Base-by-base conservation (phyloP, 768 basidiomycete genomes). In the Phlegmacium glaucopus region DNA sequence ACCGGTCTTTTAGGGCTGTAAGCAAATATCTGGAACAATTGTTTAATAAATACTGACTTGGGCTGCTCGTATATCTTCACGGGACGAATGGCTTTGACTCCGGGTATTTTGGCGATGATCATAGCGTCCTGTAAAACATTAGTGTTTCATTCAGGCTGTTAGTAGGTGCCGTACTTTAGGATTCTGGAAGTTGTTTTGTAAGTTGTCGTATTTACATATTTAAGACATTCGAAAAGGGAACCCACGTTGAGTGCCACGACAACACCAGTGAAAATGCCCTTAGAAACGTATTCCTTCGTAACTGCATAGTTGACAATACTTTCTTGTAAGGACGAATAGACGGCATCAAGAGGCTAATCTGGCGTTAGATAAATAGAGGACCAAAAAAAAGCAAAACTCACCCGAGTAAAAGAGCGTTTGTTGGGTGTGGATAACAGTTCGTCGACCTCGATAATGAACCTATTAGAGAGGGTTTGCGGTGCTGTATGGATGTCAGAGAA, bases 261-360 rank as follows among this genome's bases (percentile, higher is more conserved):
- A n/a, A 77, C 82, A 6, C 84, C 84, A 34, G 79, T 64, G 53
- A 87, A 84, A n/a, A 87, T 46, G 1, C 72, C 77, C 2, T 70
- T 68, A 0, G 70, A 53, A 44, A 80, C 70, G 66, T 72, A 87
- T 49, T 78, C 78, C 51, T 69, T 75, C 53, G 72, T 63, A n/a
- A 82, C 72, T 29, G 71, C 53, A 50, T 77, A 75, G 1, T 57
- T 50, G 11, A 80, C 65, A 10, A 56, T 65, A 17, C 77, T 70
- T 52, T 71, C 66, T 38, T 59, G 62, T 44, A 80, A 52, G 28
- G 65, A 65, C 10, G 60, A 59, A 55, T 84, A 83, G 16, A 84
- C 58, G 12, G 56, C 52, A 42, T 75, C 74, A 52, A 81, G 77
- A 17, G 71, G 64, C 79, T 82, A 22, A 22, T 22, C 22, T 22